Evolutionary conservation across 768 basidiomycete species (phyloP).

Genomic region (Zangia roseola): DNA sequence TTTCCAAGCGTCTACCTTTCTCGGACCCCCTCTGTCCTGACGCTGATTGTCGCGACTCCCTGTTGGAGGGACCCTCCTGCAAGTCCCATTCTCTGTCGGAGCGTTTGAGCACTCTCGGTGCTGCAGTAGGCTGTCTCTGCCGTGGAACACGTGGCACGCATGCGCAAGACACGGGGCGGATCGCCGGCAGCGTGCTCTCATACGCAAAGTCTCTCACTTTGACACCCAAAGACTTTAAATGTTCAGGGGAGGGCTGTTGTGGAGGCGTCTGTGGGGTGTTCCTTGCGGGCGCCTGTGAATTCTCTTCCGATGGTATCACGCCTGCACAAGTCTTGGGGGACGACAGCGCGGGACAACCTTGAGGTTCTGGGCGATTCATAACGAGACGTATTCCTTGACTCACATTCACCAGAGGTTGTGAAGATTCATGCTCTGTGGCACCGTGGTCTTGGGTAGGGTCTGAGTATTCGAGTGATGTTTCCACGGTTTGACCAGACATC

Average conservation of each 20-base stretch:
- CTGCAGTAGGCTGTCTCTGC: constrained; percentile 44
- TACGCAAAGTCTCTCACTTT: constrained; percentile 63
- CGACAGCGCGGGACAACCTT: constrained; percentile 31
- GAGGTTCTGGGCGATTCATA: constrained; percentile 27
- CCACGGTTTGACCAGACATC: neutral
- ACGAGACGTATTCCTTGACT: constrained; percentile 36
- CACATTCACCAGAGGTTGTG: constrained; percentile 31
- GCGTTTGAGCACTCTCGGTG: constrained; percentile 38
- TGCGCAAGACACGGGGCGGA: constrained; percentile 43
- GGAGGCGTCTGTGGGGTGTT: constrained; percentile 4
- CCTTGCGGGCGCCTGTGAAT: constrained; percentile 18
- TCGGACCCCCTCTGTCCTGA: constrained; percentile 9
- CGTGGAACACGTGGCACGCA: constrained; percentile 37
- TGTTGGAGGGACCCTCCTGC: constrained; percentile 20
- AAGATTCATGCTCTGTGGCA: constrained; percentile 20
- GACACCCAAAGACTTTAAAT: constrained; percentile 35
- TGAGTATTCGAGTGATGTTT: neutral
- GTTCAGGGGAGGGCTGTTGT: constrained; percentile 37
- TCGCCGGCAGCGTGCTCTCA: constrained; percentile 63
- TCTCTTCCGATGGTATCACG: constrained; percentile 6
- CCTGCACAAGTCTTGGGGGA: constrained; percentile 19
- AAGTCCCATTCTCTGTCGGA: constrained; percentile 33
- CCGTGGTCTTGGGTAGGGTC: constrained; percentile 3
- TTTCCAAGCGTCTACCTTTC: constrained; percentile 29
- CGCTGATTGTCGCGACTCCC: constrained; percentile 8